Conservation (phyloP, 2,329 filamentous ascomycete species). For the Fusarium avenaceum region DNA sequence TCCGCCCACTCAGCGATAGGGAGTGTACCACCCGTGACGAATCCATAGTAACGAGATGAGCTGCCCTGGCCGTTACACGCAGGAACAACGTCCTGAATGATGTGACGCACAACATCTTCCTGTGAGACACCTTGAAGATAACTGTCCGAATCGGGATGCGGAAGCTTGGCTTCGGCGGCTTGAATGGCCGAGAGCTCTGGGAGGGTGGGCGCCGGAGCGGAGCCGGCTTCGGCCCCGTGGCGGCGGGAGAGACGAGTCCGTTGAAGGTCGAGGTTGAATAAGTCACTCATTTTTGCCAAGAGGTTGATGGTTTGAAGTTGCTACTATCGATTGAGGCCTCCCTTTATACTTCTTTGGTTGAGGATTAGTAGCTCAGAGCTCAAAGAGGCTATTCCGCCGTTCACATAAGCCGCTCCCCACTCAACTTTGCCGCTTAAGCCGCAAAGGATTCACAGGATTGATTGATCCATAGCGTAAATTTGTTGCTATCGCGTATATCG, state of each 20-base stretch:
- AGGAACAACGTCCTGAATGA: constrained; percentile 62
- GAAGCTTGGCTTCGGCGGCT: constrained; percentile 58
- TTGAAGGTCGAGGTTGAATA: constrained; percentile 48
- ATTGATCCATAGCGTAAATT: constrained; percentile 19
- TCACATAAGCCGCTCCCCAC: constrained; percentile 16
- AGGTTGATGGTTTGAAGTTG: neutral
- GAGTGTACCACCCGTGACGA: constrained; percentile 86
- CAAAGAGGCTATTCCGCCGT: constrained; percentile 7
- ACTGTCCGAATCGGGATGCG: constrained; percentile 45
- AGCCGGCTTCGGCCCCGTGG: constrained; percentile 18
- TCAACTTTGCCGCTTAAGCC: constrained; percentile 29
- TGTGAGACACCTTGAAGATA: constrained; percentile 53
- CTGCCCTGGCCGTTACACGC: constrained; percentile 76
- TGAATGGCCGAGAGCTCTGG: constrained; percentile 54
- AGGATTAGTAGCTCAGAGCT: neutral
- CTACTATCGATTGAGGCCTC: neutral
- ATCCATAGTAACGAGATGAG: constrained; percentile 83
- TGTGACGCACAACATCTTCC: constrained; percentile 57
- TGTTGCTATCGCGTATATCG: constrained; percentile 1
- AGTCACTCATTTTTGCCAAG: constrained; percentile 43
- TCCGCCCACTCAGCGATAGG: constrained; percentile 86
- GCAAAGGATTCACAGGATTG: constrained; percentile 8
- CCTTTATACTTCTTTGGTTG: neutral
- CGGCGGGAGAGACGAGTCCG: constrained; percentile 44
- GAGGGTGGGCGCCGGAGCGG: constrained; percentile 54